These are phyloP conservation scores for Saccharomyces hybrid DNA, from an alignment of 1,139 yeast genomes.

Conservation along the genomic window DNA sequence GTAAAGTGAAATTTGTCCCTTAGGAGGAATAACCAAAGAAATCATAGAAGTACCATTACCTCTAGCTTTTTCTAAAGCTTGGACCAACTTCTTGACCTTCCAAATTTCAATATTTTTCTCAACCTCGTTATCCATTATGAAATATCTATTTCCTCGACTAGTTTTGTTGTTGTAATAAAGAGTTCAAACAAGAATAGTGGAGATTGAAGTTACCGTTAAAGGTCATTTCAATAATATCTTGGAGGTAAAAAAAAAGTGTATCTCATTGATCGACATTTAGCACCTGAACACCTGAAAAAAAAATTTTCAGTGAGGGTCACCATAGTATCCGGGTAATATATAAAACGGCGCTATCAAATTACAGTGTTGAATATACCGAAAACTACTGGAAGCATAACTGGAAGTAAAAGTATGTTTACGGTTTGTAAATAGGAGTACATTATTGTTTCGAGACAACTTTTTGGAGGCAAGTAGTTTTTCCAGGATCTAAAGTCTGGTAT, in stretches of 20 bases:
- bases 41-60: constrained; percentile 99
- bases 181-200: not conserved
- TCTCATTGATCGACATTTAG: not conserved
- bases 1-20: constrained; percentile 79
- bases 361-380: not conserved
- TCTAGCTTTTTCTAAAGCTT: constrained; percentile 79
- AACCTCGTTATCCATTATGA: constrained; percentile 51
- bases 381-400: too few relatives aligned
- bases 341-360: not conserved
- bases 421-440: too few relatives aligned
- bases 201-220: not conserved
- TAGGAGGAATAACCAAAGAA: constrained; percentile 90
- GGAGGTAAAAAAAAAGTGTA: not conserved
- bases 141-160: constrained; percentile 5
- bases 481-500: too few relatives aligned
- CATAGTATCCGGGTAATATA: not conserved
- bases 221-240: not conserved
- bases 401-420: too few relatives aligned
- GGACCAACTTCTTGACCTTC: constrained; percentile 92
- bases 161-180: not conserved
- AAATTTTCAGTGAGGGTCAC: not conserved
- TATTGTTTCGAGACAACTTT: too few relatives aligned
- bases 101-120: constrained; percentile 97
- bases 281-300: not conserved
- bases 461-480: too few relatives aligned